Evolutionary conservation across 139 green algal genomes (phyloP), one percentile per base, ranked within the genome.

Genomic region (Chlamydomonas sp.): DNA sequence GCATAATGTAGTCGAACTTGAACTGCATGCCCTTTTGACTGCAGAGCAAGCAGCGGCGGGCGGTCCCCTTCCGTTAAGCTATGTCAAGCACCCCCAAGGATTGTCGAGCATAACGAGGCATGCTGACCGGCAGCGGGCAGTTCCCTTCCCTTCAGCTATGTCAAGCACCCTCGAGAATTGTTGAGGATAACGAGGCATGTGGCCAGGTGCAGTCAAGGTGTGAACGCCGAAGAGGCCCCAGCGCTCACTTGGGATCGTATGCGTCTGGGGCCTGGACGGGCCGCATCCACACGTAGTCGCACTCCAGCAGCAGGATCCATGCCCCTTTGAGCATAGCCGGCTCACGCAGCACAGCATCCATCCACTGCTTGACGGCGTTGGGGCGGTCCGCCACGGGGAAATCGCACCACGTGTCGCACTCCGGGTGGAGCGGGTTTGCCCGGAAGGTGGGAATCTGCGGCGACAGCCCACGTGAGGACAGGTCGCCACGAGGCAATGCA

Each of bases 231-330:
- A 18, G 9, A 4, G 4, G 12, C 18, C 14, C 14, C 68, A 49
- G 12, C 12, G 68, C 68, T 63, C 31, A 87, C 83, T 4, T 75
- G 5, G 58, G 78, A 76, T 95, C 92, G 64, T 95, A 90, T 0
- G 92, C 92, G 64, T 88, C 20, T 8, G 87, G 63, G 79, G 92
- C 92, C 80, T 90, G 49, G 61, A 96, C 68, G 0, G 96, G 95
- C 69, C 93, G 92, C 85, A 96, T 92, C 89, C 93, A 98, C 63
- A 97, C 95, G 74, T 98, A 98, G 80, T 98, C 96, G 63, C 90
- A 94, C 90, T 98, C 96, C n/a, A 97, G 92, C 91, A 98, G 93
- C 67, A 97, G 93, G 59, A 98, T 67, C 95, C 96, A 98, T 0
- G 95, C 94, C 0, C 93, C 96, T 88, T 97, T 93, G 64, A 97